Evolutionary conservation across 2,329 filamentous ascomycete species (phyloP).

Genomic region (Penicillium paneum): DNA sequence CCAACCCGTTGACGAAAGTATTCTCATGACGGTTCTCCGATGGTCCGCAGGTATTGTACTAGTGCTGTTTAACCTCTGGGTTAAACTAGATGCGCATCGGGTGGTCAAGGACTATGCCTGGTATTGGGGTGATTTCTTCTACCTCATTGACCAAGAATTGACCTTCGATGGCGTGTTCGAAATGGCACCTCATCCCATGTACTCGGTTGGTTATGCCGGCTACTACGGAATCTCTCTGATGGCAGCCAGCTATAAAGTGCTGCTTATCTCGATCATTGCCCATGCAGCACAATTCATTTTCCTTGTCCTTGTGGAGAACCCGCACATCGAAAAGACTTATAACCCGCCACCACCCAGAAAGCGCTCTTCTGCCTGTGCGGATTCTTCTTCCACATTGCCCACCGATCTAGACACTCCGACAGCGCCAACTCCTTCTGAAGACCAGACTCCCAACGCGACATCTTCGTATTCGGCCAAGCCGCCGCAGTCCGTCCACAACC

Average conservation of each 20-base stretch:
- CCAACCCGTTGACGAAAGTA: constrained; percentile 68
- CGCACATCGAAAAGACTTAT: constrained; percentile 97
- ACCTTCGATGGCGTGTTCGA: constrained; percentile 99
- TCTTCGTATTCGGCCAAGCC: constrained; percentile 46
- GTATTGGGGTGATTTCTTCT: constrained; percentile 99
- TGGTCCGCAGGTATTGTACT: constrained; percentile 76
- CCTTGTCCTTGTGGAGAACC: constrained; percentile 86
- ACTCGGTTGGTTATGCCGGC: constrained; percentile 94
- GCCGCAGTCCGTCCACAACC: constrained; percentile 72
- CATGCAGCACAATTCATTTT: constrained; percentile 95
- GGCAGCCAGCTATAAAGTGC: constrained; percentile 94
- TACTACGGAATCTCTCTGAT: constrained; percentile 99
- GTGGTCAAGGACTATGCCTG: constrained; percentile 99
- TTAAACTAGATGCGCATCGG: constrained; percentile 94
- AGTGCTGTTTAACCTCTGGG: constrained; percentile 94
- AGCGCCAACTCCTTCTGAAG: constrained; percentile 35
- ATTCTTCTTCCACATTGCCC: constrained; percentile 26
- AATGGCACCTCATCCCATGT: constrained; percentile 98
- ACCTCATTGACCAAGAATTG: constrained; percentile 92
- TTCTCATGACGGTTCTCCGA: constrained; percentile 66
- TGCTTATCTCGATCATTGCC: constrained; percentile 93
- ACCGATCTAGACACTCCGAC: constrained; percentile 33
- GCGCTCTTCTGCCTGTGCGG: constrained; percentile 35
- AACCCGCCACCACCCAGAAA: constrained; percentile 77
- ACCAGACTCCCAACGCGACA: constrained; percentile 36